phyloP scores from a whole-genome alignment of 2,329 filamentous ascomycete species.

The Arthrobotrys megalospora region DNA sequence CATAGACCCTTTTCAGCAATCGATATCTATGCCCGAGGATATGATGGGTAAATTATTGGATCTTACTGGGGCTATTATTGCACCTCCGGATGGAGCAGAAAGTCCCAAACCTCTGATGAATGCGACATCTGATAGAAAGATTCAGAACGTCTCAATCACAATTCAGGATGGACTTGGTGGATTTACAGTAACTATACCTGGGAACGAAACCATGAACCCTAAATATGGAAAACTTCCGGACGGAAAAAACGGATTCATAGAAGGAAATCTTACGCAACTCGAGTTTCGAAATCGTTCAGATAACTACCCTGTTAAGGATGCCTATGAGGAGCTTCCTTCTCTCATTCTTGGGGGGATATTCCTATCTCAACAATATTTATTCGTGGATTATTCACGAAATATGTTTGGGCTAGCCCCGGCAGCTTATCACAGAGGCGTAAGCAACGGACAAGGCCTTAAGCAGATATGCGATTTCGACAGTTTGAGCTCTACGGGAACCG shows the following conservation, averaged over 20 bases:
- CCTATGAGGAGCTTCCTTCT: not conserved
- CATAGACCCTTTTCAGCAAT: conserved; percentile 31
- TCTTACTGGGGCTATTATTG: conserved; percentile 6
- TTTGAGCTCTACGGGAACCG: not conserved
- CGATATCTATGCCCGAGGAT: conserved; percentile 1
- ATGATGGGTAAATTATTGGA: conserved; percentile 20
- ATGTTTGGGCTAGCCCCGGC: conserved; percentile 11
- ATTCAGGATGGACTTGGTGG: not conserved
- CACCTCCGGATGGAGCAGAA: not conserved
- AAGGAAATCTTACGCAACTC: conserved; percentile 1
- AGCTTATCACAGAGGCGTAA: not conserved
- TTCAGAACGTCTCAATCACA: conserved; percentile 8
- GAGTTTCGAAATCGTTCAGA: conserved; percentile 22
- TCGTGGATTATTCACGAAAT: conserved; percentile 27
- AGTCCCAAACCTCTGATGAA: conserved; percentile 1
- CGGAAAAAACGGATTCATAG: not conserved
- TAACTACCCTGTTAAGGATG: conserved; percentile 14
- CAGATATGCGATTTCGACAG: not conserved
- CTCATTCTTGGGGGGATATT: conserved; percentile 20
- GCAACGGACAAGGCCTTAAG: not conserved
- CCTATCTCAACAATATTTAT: conserved; percentile 23
- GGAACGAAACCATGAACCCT: conserved; percentile 1
- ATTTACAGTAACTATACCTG: conserved; percentile 12
- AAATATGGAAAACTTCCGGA: not conserved
- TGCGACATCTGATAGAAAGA: conserved; percentile 5